A percentile compares a stretch with the other conserved stretches of the same genome.
phyloP scores from a whole-genome alignment of 306 rosid species.

The Leucaena leucocephala region DNA sequence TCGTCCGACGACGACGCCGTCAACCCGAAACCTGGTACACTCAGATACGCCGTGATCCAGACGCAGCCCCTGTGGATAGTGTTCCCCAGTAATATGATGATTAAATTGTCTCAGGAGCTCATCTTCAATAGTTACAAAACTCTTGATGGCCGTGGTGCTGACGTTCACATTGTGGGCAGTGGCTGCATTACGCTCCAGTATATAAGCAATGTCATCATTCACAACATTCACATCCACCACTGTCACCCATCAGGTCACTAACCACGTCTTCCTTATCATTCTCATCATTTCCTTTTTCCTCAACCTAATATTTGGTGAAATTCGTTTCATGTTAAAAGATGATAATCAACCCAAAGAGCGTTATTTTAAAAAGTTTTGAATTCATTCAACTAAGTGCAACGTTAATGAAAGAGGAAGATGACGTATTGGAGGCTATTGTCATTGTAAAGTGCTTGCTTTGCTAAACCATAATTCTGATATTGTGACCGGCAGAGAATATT shows the following conservation, averaged over 20 bases:
- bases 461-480: too few relatives aligned
- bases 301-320: background rate
- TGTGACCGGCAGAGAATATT: background rate
- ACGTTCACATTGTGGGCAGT: constrained; percentile 93
- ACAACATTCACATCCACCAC: constrained; percentile 88
- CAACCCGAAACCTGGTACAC: constrained; percentile 76
- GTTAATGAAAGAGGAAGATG: background rate
- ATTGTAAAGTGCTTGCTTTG: background rate
- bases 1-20: constrained; percentile 77
- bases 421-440: background rate
- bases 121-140: constrained; percentile 91
- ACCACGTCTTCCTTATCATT: background rate
- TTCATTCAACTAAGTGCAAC: too few relatives aligned
- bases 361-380: too few relatives aligned
- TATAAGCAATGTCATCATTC: constrained; percentile 89
- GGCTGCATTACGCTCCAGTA: constrained; percentile 93
- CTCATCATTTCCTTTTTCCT: too few relatives aligned
- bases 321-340: background rate
- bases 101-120: constrained; percentile 82
- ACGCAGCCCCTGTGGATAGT: constrained; percentile 85
- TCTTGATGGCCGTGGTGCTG: constrained; percentile 91
- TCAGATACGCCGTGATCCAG: constrained; percentile 84
- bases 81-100: constrained; percentile 87
- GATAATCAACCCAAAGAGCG: background rate
- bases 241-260: constrained; percentile 77